Evolutionary conservation across 2,329 filamentous ascomycete genomes (phyloP), one percentile per base, ranked within the genome.

Genomic region (Aspergillus sclerotialis): DNA sequence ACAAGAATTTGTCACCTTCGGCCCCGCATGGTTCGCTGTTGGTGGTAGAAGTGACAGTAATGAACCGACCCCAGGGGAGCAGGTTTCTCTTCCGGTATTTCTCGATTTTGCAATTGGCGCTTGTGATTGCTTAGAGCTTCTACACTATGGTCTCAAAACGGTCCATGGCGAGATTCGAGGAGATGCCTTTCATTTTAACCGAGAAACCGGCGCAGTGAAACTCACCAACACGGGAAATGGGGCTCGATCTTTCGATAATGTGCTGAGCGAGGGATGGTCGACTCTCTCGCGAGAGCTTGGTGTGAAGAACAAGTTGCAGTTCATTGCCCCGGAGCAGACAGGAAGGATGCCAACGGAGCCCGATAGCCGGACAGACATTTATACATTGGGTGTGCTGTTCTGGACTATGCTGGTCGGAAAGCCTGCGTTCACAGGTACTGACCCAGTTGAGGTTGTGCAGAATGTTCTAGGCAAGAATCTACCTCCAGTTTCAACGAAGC

Each of bases 251-350:
- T 95, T 95, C 46, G 90, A 95, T 60, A 86, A 94, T 62, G 86
- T 89, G 4, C 69, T 96, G 28, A 90, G 85, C 50, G 82, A 84
- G 13, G 88, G 88, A 21, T 96, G 90, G 90, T 84, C 82, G 8
- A 75, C 76, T 1, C 65, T 95, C 7, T 90, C 85, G 9, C 82
- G 83, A 39, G 85, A 95, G 56, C 64, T 88, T 6, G 89, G 89
- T 2, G 85, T 88, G 26, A 88, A 87, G 62, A 82, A 89, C 54
- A 94, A 94, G 61, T 69, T 96, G 13, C 78, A 89, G 33, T 95
- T 87, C 55, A 93, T 95, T 55, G 90, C 88, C 30, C 89, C 90
- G 0, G 90, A 96, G 56, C 90, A 95, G 66, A 95, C 90, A 2
- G 90, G 90, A 10, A 80, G 90, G 13, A 83, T 95, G 75, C 85